Evolutionary conservation across 306 rosid species (phyloP).

Genomic region (Sicyos baderoa): DNA sequence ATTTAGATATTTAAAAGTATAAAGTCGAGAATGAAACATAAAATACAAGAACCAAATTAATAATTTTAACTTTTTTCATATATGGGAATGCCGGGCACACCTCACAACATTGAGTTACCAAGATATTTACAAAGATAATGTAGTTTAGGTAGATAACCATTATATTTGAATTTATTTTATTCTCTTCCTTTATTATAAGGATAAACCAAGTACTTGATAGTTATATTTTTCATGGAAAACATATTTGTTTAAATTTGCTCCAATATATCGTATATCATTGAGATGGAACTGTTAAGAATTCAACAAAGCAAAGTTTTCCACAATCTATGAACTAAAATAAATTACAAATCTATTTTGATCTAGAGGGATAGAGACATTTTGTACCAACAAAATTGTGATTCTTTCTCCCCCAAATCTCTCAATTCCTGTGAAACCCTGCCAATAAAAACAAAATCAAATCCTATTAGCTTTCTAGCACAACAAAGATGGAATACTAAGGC

Average conservation of each 20-base stretch:
- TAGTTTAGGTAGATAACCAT: too few species aligned
- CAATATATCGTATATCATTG: not conserved
- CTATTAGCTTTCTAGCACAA: not conserved
- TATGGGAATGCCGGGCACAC: too few species aligned
- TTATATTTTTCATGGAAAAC: not conserved
- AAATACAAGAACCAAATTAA: too few species aligned
- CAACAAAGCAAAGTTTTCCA: not conserved
- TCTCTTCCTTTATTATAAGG: too few species aligned
- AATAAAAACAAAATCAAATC: not conserved
- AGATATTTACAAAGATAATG: too few species aligned
- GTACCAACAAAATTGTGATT: constrained; percentile 7
- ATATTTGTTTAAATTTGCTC: not conserved
- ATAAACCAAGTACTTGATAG: too few species aligned
- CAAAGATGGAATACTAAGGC: too few species aligned
- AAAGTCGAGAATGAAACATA: too few species aligned
- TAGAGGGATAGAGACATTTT: not conserved
- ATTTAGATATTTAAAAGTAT: too few species aligned
- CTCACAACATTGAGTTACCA: too few species aligned
- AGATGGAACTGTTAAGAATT: constrained; percentile 1
- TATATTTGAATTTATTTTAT: too few species aligned
- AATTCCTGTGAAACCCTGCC: not conserved
- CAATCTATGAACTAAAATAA: not conserved
- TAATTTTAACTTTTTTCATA: too few species aligned
- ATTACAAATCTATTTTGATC: not conserved
- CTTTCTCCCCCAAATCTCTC: not conserved